Base-by-base conservation (phyloP, 495 filamentous ascomycete species). In the Aspergillus nidulans region DNA sequence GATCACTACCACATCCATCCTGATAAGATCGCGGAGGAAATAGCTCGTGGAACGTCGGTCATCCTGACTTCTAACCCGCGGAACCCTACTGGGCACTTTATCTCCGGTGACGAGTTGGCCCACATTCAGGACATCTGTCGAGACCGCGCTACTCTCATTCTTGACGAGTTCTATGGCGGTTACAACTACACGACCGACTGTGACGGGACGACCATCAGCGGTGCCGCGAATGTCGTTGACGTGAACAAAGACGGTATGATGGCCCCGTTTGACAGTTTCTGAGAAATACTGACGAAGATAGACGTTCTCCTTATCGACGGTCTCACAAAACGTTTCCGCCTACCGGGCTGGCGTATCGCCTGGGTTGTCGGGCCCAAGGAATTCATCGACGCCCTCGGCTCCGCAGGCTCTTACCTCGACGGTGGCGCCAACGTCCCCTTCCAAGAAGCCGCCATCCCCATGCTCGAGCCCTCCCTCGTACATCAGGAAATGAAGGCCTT, bases 291-390 rank as follows among this genome's bases (percentile, higher is more conserved):
- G 34, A 62, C 32, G 26, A 6, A 28, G n/a, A 41, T 51, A 77
- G 79, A 95, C 60, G 92, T 97, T 7, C 83, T 97, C 39, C 86
- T 97, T 62, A 92, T 97, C 51, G 92, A 97, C 69, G 92, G 92
- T 39, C 82, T 97, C 16, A 97, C 92, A 53, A 97, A 97, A 80
- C 88, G 91, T 49, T 97, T 97, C 82, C 85, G 92, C 58, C 83
- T 97, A 2, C 92, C 92, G 3, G 92, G 92, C 52, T 97, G 92
- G 92, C 89, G 92, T 58, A 91, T 97, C 44, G 92, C 92, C 8
- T 96, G 92, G 92, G 87, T 97, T 57, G 69, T 97, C 45, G 92
- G 92, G 1, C 92, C 92, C 45, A 96, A 96, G 76, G 92, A 95
- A 53, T 97, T 96, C 74, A 88, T 97, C 74, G 87, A 89, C 66